These are phyloP conservation scores for Pestalotiopsis sp. DNA, from an alignment of 2,329 filamentous ascomycete genomes.

Conservation along the genomic window DNA sequence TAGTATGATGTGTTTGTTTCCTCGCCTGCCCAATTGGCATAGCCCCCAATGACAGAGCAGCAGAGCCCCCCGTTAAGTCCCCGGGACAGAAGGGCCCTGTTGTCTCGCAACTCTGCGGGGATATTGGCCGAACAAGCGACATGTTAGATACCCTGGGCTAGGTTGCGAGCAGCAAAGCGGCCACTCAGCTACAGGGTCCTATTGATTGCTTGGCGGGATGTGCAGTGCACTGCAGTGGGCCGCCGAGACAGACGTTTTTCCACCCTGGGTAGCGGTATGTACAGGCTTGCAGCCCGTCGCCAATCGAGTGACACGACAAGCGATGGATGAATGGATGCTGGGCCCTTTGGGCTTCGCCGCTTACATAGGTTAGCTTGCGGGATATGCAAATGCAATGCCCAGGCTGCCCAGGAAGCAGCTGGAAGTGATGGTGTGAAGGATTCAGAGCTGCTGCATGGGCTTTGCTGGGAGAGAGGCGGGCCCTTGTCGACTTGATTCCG, in stretches of 20 bases:
- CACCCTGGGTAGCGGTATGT: not conserved
- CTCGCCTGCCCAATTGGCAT: slow-evolving; percentile 9
- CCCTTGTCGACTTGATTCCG: not conserved
- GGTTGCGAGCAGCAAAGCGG: not conserved
- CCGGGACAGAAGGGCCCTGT: not conserved
- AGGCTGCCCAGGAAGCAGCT: not conserved
- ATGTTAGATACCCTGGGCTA: not conserved
- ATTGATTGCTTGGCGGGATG: not conserved
- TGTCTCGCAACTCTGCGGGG: too few relatives aligned
- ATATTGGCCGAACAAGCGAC: too few relatives aligned
- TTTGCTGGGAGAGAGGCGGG: not conserved
- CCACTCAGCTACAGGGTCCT: not conserved
- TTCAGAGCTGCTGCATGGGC: not conserved
- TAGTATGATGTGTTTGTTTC: not conserved
- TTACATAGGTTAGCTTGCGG: not conserved
- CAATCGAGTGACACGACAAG: not conserved
- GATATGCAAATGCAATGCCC: not conserved
- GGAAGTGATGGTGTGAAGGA: not conserved
- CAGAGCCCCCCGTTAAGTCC: not conserved
- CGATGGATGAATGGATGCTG: not conserved
- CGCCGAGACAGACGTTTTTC: not conserved
- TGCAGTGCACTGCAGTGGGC: not conserved
- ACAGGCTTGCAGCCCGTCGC: not conserved
- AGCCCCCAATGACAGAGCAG: not conserved
- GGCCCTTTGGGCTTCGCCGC: not conserved